Percentiles rank a stretch among this genome's conserved stretches.
These are phyloP conservation scores for Lepidium sativum DNA, from an alignment of 345 rosid species.

Conservation along the genomic window DNA sequence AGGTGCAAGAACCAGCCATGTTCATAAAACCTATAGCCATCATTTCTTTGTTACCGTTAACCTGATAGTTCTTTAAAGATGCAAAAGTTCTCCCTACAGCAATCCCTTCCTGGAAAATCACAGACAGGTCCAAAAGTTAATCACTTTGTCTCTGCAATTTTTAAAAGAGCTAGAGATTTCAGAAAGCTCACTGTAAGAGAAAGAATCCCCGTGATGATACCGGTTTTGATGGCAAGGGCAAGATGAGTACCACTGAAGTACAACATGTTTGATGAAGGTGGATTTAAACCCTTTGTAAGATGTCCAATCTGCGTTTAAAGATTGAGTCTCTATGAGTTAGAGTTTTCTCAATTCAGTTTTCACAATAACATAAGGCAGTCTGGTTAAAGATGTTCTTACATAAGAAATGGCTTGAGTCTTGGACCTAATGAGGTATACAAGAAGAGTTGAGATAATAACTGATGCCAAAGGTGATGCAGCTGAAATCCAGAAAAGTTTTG, in stretches of 20 bases:
- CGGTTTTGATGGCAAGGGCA: constrained; percentile 75
- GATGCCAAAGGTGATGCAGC: constrained; percentile 90
- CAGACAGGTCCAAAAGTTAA: neutral
- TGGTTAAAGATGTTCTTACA: constrained; percentile 40
- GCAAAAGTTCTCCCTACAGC: constrained; percentile 99
- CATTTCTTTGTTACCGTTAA: constrained; percentile 99
- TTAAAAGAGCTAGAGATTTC: neutral
- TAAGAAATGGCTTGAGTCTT: constrained; percentile 56
- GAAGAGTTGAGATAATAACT: constrained; percentile 67
- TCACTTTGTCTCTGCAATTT: neutral
- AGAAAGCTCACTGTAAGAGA: constrained; percentile 68
- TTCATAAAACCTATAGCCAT: constrained; percentile 96
- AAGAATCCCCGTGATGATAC: constrained; percentile 77
- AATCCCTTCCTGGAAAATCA: constrained; percentile 74
- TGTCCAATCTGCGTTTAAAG: constrained; percentile 59
- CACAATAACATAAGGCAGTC: neutral
- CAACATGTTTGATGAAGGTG: constrained; percentile 81
- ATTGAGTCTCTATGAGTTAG: constrained; percentile 2
- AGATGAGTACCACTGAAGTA: constrained; percentile 49
- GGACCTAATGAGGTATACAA: constrained; percentile 53
- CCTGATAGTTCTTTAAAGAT: constrained; percentile 68
- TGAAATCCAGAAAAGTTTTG: constrained; percentile 91
- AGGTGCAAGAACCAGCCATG: constrained; percentile 87
- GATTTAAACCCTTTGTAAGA: constrained; percentile 89
- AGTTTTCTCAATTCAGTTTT: neutral